These are phyloP conservation scores for Saturnispora sekii DNA, from an alignment of 805 yeast species.

Conservation along the genomic window DNA sequence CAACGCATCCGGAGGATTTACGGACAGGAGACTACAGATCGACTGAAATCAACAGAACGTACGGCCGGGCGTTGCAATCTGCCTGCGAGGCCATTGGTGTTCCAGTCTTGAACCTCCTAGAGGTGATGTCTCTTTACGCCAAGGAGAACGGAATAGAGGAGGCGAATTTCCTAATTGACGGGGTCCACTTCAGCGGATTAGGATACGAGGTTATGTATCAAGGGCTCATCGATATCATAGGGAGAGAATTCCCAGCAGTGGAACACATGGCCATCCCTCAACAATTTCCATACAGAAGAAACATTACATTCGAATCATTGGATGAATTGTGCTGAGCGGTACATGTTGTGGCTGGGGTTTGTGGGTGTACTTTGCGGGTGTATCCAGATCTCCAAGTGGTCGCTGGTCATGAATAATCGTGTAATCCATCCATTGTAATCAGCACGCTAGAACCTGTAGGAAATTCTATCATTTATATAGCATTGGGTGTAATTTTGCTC, in stretches of 20 bases:
- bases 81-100: conserved; percentile 39
- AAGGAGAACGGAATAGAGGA: neutral
- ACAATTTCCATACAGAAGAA: conserved; percentile 8
- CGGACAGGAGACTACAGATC: conserved; percentile 35
- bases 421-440: too few species aligned
- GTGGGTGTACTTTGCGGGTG: too few species aligned
- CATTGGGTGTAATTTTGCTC: too few species aligned
- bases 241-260: neutral
- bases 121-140: neutral
- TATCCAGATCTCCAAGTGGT: too few species aligned
- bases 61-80: conserved; percentile 39
- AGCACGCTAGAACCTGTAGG: too few species aligned
- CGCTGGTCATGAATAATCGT: too few species aligned
- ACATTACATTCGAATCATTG: conserved; percentile 3
- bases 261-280: conserved; percentile 1
- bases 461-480: too few species aligned
- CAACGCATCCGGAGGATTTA: conserved; percentile 26
- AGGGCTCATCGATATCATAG: conserved; percentile 19
- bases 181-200: conserved; percentile 32
- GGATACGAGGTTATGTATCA: conserved; percentile 30
- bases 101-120: conserved; percentile 37
- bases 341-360: too few species aligned
- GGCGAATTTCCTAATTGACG: conserved; percentile 28
- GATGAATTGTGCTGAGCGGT: neutral
- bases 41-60: conserved; percentile 34